Conservation (phyloP, 495 filamentous ascomycete genomes). For the Cryomyces antarcticus region DNA sequence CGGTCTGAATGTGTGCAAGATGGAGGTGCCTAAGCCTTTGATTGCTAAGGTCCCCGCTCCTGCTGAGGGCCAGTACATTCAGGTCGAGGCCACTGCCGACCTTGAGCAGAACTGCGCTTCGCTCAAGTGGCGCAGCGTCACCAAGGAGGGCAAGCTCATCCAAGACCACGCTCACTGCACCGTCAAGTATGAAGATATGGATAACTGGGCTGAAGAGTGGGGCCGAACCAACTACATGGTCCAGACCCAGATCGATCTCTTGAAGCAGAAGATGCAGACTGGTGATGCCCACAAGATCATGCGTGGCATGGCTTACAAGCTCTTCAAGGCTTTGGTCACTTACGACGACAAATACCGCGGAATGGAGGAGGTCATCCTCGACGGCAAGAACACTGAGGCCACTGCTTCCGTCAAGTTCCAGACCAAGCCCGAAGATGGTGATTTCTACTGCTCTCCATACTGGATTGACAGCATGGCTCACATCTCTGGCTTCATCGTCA, state of each 20-base stretch:
- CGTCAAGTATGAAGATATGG: conserved; percentile 21
- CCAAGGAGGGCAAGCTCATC: conserved; percentile 19
- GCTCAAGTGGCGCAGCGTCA: conserved; percentile 20
- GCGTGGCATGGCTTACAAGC: conserved; percentile 27
- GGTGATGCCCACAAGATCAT: conserved; percentile 24
- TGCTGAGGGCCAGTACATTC: conserved; percentile 18
- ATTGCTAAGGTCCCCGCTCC: conserved; percentile 19
- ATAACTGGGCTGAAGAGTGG: conserved; percentile 21
- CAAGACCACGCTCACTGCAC: conserved; percentile 18
- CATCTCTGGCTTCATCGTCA: conserved; percentile 33
- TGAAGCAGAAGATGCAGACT: conserved; percentile 19
- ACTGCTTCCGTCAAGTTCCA: conserved; percentile 23
- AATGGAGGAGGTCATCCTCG: conserved; percentile 26
- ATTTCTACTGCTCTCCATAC: conserved; percentile 23
- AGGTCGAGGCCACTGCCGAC: conserved; percentile 23
- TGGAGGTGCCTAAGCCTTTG: conserved; percentile 22
- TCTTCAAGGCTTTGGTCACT: conserved; percentile 24
- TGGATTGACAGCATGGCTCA: conserved; percentile 31
- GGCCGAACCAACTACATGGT: conserved; percentile 22
- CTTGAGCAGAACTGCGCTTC: conserved; percentile 15
- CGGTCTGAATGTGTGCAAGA: conserved; percentile 20
- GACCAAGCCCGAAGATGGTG: conserved; percentile 20
- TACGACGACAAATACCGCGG: conserved; percentile 22
- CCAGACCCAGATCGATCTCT: conserved; percentile 22
- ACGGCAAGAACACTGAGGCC: conserved; percentile 22